Base-by-base conservation (phyloP, 805 yeast species). In the Pichia californica region DNA sequence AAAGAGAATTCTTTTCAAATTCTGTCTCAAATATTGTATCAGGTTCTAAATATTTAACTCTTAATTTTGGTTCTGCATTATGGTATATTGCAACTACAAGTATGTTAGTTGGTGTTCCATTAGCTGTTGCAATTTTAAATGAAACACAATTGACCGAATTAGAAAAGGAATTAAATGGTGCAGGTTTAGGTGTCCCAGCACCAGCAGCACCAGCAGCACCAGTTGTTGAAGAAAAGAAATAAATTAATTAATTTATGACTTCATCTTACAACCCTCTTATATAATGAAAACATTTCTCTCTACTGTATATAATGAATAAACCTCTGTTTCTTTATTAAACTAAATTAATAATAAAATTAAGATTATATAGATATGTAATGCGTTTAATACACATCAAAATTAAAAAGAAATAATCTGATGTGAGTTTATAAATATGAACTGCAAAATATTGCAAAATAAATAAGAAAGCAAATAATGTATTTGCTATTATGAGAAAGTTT, bases 91-190 rank as follows among this genome's bases (percentile, higher is more conserved):
- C 96, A 11, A 81, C 98, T 11, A 77, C 93, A 33, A 80, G 86
- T 33, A 69, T 93, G 56, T 75, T 93, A 50, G 71, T 93, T 56
- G 97, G 96, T 62, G 95, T 88, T 37, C 99, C 99, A 51, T 74
- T 87, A 55, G 81, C 96, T 8, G 72, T 93, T 56, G 83, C 96
- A 41, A 85, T 93, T 55, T 73, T 93, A 57, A 81, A 88, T 48
- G 97, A 91, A 70, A 94, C 88, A 62, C 97, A 91, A 71, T 76
- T 89, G 63, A 79, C 82, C 61, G 97, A 89, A 70, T 76, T 87
- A 82, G 97, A 89, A 72, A 88, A 85, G 71, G 93, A 88, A 62
- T 81, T 88, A 74, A 48, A 41, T 28, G 50, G 50, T 38, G 48
- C 45, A 34, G 46, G 45, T 23, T 41, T 41, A 31, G 47, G 42